Evolutionary conservation across 345 rosid species (phyloP).

Genomic region (Microthlaspi erraticum): DNA sequence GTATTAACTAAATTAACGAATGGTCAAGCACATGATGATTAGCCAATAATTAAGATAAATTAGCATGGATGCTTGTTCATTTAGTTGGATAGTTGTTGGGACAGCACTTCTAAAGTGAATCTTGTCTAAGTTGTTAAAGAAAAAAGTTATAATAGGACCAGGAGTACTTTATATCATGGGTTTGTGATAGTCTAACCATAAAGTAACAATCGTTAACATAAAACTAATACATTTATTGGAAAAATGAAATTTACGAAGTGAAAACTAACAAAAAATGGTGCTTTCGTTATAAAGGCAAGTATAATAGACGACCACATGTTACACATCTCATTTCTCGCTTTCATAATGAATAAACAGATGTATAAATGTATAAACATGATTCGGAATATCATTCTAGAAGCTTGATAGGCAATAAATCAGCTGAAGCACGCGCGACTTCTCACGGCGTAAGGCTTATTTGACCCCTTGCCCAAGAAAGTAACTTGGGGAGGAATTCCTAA

Average conservation of each 20-base stretch:
- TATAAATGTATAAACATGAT: background rate
- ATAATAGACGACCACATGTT: background rate
- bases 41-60: conserved; percentile 11
- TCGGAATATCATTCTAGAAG: background rate
- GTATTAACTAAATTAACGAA: conserved; percentile 6
- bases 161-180: background rate
- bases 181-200: background rate
- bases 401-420: background rate
- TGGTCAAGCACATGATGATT: conserved; percentile 10
- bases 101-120: background rate
- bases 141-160: too few species aligned
- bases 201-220: too few species aligned
- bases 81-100: background rate
- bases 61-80: background rate
- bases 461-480: conserved; percentile 27
- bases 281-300: background rate
- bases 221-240: too few species aligned
- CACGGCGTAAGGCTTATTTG: conserved; percentile 4
- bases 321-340: background rate
- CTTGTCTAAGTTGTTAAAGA: background rate
- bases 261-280: too few species aligned
- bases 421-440: background rate
- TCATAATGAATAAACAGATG: background rate
- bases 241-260: too few species aligned
- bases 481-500: background rate